Evolutionary conservation across 805 yeast genomes (phyloP), one percentile per base, ranked within the genome.

Genomic region (Tetrapisispora nanseiensis): DNA sequence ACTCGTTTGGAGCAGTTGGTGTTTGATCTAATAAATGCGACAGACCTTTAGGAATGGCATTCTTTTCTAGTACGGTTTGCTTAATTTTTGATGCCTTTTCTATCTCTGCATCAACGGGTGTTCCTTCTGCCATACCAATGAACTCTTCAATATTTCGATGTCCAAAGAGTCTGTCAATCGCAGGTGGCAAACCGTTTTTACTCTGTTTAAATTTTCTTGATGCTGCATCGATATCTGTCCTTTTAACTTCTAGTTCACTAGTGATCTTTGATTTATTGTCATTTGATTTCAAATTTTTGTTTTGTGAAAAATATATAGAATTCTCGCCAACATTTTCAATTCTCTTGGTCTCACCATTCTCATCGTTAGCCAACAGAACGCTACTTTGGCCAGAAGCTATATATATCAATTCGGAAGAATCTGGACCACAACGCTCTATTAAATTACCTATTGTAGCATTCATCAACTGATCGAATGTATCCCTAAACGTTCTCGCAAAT

Each of bases 401-500:
- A 37, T 71, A 70, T n/a, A 75, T 66, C 22, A 76, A 61, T 48
- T 76, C 81, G 1, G 77, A 67, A 3, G 81, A 72, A 55, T 76
- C 77, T 1, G 80, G 79, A 0, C 82, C 81, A 64, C 82, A 76
- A 51, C 80, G 64, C 43, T 77, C 75, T 42, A 75, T 74, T 50
- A 78, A 60, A 50, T 79, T 77, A 38, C 78, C 80, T 22, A 78
- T 69, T 0, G 85, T 78, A 7, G 82, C 81, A 49, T 70, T 67
- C 77, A 78, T 74, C 44, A 79, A 59, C 50, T 76, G 80, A 53
- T 79, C 86, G 61, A 79, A 79, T 1, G 82, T 76, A 51, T 79
- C 83, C 55, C 85, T 66, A 52, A 78, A 79, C 31, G 72, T 71
- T 15, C 76, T 54, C 1, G 82, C 83, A 59, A 77, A 75, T 50